These are phyloP conservation scores for Fragilaria crotonensis DNA, from an alignment of 108 stramenopile species.

Conservation along the genomic window DNA sequence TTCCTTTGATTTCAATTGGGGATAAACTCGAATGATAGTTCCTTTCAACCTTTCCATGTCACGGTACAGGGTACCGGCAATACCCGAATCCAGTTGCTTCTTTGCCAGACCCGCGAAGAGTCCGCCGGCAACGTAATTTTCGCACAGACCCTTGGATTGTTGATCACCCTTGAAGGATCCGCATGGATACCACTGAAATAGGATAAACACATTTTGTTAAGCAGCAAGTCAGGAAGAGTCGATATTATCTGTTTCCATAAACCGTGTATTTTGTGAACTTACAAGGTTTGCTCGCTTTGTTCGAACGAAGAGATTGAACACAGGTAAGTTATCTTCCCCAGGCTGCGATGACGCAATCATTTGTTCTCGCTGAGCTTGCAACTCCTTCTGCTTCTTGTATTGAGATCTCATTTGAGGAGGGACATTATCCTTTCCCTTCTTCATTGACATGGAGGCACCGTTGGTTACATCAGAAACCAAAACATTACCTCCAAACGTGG, in stretches of 20 bases:
- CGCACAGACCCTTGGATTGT: constrained; percentile 59
- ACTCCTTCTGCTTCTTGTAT: constrained; percentile 59
- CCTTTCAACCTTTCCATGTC: constrained; percentile 52
- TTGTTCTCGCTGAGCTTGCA: constrained; percentile 53
- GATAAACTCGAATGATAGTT: constrained; percentile 65
- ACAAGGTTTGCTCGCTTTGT: constrained; percentile 58
- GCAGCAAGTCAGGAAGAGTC: neutral
- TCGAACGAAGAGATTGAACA: constrained; percentile 80
- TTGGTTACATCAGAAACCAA: constrained; percentile 6
- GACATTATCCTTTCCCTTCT: constrained; percentile 77
- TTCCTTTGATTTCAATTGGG: constrained; percentile 62
- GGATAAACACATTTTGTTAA: neutral
- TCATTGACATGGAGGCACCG: constrained; percentile 38
- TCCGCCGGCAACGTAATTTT: constrained; percentile 44
- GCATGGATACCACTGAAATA: constrained; percentile 72
- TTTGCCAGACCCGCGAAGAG: constrained; percentile 64
- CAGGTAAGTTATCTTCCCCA: constrained; percentile 76
- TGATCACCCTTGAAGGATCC: constrained; percentile 87
- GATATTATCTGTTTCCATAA: neutral
- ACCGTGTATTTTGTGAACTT: constrained; percentile 17
- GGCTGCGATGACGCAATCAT: constrained; percentile 55
- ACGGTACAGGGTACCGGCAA: constrained; percentile 51
- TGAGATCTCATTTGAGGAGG: constrained; percentile 70
- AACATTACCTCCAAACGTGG: constrained; percentile 19
- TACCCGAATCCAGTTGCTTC: constrained; percentile 78